Evolutionary conservation across 306 rosid genomes (phyloP).

Genomic region (Senna tora): DNA sequence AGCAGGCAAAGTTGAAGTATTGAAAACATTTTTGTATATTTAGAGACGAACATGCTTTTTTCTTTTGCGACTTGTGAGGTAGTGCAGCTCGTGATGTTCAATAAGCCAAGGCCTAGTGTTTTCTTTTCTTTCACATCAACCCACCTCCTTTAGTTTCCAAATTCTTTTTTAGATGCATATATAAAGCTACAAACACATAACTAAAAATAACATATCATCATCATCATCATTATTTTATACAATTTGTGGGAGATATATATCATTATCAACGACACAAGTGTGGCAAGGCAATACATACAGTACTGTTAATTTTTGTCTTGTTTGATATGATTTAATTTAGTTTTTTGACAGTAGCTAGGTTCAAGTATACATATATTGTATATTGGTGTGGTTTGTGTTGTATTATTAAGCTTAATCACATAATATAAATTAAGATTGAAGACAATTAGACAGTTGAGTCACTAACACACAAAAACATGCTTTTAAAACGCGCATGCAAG

Average conservation of each 20-base stretch:
- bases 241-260: neutral
- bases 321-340: too few species aligned
- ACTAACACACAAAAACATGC: constrained; percentile 74
- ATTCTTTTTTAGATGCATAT: neutral
- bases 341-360: too few species aligned
- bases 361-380: too few species aligned
- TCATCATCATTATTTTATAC: neutral
- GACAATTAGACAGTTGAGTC: constrained; percentile 21
- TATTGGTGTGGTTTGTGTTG: constrained; percentile 18
- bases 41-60: neutral
- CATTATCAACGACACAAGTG: too few species aligned
- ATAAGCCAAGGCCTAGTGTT: neutral
- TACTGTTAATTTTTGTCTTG: too few species aligned
- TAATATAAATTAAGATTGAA: neutral
- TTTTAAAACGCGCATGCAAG: constrained; percentile 79
- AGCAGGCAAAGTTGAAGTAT: neutral
- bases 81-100: neutral
- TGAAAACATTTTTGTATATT: neutral
- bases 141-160: neutral
- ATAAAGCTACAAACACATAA: neutral
- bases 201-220: too few species aligned
- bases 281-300: too few species aligned
- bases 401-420: constrained; percentile 35
- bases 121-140: constrained; percentile 16
- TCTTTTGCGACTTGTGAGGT: neutral